Conservation (phyloP, 345 rosid genomes). For the Draba incana region DNA sequence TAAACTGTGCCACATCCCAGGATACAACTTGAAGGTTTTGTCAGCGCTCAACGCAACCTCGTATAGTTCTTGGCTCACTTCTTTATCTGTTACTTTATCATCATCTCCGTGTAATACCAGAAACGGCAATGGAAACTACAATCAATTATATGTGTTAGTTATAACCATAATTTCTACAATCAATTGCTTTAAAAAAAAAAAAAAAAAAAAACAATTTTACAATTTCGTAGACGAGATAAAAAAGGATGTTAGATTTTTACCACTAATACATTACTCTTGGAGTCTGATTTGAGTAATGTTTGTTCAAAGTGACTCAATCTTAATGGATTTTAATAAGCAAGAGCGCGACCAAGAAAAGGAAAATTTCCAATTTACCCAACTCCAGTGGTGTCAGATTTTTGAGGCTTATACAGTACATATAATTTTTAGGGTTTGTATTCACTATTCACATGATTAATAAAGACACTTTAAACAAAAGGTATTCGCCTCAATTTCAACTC, state of each 20-base stretch:
- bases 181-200: too few relatives aligned
- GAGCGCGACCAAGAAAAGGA: too few relatives aligned
- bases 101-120: slow-evolving; percentile 78
- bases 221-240: background rate
- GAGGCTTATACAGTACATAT: too few relatives aligned
- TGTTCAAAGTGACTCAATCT: too few relatives aligned
- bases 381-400: too few relatives aligned
- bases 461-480: too few relatives aligned
- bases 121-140: slow-evolving; percentile 74
- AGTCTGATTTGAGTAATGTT: background rate
- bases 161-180: background rate
- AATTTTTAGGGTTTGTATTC: too few relatives aligned
- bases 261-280: background rate
- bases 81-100: slow-evolving; percentile 79
- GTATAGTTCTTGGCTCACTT: slow-evolving; percentile 59
- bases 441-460: too few relatives aligned
- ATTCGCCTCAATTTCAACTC: too few relatives aligned
- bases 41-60: slow-evolving; percentile 58
- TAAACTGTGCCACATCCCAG: slow-evolving; percentile 89
- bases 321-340: too few relatives aligned
- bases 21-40: slow-evolving; percentile 77
- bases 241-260: background rate
- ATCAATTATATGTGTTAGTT: background rate
- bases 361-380: too few relatives aligned
- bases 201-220: background rate